Percentiles rank a stretch among this genome's conserved stretches.
Evolutionary conservation across 2,329 filamentous ascomycete genomes (phyloP).

Genomic region (Ceratocystis huliohia): DNA sequence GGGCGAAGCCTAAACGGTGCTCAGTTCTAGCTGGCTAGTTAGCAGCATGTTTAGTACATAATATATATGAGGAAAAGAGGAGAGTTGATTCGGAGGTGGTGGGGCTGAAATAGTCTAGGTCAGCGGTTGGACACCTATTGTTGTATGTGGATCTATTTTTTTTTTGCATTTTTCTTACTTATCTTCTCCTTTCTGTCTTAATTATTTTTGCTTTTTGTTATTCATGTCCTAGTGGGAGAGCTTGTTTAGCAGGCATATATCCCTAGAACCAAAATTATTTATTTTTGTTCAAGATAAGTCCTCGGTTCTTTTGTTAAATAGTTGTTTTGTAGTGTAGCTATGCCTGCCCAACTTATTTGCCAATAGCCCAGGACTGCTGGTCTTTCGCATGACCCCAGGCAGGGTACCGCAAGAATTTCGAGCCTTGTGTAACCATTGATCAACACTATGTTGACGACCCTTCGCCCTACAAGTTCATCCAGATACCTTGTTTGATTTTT

Average conservation of each 20-base stretch:
- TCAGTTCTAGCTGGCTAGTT: conserved; percentile 21
- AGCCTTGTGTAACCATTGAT: neutral
- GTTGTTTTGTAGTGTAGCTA: neutral
- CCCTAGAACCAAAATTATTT: neutral
- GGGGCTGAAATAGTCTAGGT: too few species aligned
- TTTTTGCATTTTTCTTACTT: conserved; percentile 5
- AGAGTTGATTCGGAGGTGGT: neutral
- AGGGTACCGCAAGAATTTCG: too few species aligned
- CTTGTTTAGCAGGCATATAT: neutral
- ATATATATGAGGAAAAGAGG: neutral
- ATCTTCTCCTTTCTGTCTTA: neutral
- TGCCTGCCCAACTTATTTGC: neutral
- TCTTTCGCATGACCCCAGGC: too few species aligned
- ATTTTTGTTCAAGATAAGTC: neutral
- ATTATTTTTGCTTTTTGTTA: neutral
- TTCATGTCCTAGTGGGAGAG: neutral
- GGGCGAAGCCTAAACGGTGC: conserved; percentile 34
- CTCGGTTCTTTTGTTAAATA: neutral
- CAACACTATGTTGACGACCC: too few species aligned
- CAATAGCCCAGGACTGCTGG: too few species aligned
- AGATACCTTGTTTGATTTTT: conserved; percentile 25
- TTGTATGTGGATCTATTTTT: neutral
- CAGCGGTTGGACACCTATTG: too few species aligned
- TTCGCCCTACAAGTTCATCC: too few species aligned
- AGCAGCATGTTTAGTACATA: too few species aligned